Evolutionary conservation across 176 grass and related monocot genomes (phyloP), one percentile per base, ranked within the genome.

Genomic region (Raddia guianensis): DNA sequence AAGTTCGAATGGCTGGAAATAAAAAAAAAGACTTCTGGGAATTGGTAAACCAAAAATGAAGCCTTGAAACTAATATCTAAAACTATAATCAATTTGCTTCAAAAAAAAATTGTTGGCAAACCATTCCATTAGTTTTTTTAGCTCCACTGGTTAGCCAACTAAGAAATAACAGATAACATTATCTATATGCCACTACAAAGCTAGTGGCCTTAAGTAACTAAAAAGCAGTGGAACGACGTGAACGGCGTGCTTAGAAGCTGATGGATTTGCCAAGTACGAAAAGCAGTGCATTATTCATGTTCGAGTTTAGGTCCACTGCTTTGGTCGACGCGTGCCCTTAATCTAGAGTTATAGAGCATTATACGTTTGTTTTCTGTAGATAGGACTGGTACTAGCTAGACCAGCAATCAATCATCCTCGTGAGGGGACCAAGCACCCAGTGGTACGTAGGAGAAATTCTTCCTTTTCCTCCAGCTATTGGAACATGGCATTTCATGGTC

Each of bases 331-430:
- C 65, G 43, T 66, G 37, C 7, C 65, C 65, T 67, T 45, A 10
- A 45, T 67, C n/a, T 21, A 21, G 4, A 27, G 27, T 27, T 18
- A 14, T 72, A 35, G 63, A 66, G 32, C 16, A 13, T 42, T 63
- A 20, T 21, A 51, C 9, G 2, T 15, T 51, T 64, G 9, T 19
- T 73, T 59, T 42, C 3, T 49, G 53, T 19, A 42, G 8, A 62
- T 42, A 53, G 61, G 51, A 42, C 13, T 42, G 8, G 33, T 42
- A 53, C 47, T 65, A 42, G 27, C 51, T 66, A 44, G 76, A 67
- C 48, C 49, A 54, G 3, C 48, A 67, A 54, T 66, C 48, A 67
- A 54, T 66, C 9, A 66, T 79, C 66, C 33, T 42, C 12, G 61
- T 1, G 32, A 52, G 60, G 65, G 65, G 32, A 78, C 51, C 72